Conservation (phyloP, 768 basidiomycete genomes). For the Kwoniella dejecticola region DNA sequence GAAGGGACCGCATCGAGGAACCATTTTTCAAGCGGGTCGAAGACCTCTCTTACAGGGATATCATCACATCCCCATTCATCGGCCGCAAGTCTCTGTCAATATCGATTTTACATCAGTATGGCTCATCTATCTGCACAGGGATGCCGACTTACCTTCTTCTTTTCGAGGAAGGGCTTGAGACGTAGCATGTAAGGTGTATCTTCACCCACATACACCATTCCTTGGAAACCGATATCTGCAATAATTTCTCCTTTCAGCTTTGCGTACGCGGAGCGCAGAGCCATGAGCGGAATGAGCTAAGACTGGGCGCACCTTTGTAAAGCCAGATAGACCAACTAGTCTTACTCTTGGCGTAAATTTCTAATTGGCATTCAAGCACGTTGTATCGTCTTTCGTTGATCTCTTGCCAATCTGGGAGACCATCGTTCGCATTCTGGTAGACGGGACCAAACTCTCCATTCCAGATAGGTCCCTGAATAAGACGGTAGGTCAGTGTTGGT, state of each 20-base stretch:
- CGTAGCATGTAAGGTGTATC: conserved; percentile 71
- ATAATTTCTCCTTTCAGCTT: conserved; percentile 5
- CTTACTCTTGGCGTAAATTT: conserved; percentile 67
- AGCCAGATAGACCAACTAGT: conserved; percentile 77
- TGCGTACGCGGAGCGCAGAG: conserved; percentile 64
- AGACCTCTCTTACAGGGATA: conserved; percentile 61
- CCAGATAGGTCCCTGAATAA: conserved; percentile 56
- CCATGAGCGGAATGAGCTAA: conserved; percentile 70
- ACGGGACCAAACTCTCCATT: conserved; percentile 86
- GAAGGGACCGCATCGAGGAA: conserved; percentile 53
- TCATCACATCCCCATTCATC: conserved; percentile 79
- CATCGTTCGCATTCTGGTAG: conserved; percentile 60
- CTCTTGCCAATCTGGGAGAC: conserved; percentile 63
- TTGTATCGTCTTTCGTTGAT: conserved; percentile 68
- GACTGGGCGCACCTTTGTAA: conserved; percentile 64
- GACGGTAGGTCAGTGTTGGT: not conserved
- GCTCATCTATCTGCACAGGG: not conserved
- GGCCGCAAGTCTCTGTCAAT: conserved; percentile 62
- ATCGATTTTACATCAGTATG: not conserved
- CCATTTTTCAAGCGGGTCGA: conserved; percentile 67
- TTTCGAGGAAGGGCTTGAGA: conserved; percentile 69
- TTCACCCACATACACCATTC: conserved; percentile 72
- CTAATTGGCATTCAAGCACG: conserved; percentile 72
- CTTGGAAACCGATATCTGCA: conserved; percentile 48
- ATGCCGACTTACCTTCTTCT: conserved; percentile 62